A percentile compares a stretch with the other conserved stretches of the same genome.
Evolutionary conservation across 176 grass and related monocot species (phyloP).

Genomic region (Cenchrus purpureus): DNA sequence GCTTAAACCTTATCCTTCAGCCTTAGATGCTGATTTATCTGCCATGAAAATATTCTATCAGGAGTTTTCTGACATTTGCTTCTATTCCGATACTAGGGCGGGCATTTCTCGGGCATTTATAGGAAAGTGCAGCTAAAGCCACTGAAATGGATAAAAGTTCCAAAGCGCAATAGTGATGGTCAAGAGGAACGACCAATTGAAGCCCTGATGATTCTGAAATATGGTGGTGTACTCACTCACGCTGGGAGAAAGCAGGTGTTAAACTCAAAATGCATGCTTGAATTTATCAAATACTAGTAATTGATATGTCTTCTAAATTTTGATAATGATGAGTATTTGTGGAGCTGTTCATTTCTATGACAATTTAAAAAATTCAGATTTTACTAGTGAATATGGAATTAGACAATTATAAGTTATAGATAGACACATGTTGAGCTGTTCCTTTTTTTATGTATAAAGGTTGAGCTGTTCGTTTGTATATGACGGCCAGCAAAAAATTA

Average conservation of each 20-base stretch:
- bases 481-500: constrained; percentile 13
- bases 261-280: background rate
- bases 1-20: constrained; percentile 6
- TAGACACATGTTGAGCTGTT: background rate
- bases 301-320: constrained; percentile 22
- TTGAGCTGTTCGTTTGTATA: background rate
- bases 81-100: constrained; percentile 55
- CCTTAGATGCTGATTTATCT: constrained; percentile 14
- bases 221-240: constrained; percentile 98
- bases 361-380: constrained; percentile 21
- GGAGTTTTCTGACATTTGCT: constrained; percentile 20
- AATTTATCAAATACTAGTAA: background rate
- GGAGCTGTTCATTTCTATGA: constrained; percentile 27
- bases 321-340: constrained; percentile 7
- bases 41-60: constrained; percentile 1
- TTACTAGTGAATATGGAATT: background rate
- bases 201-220: constrained; percentile 99
- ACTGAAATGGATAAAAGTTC: constrained; percentile 93
- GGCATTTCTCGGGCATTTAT: constrained; percentile 99
- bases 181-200: constrained; percentile 86
- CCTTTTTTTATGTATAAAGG: background rate
- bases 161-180: constrained; percentile 63
- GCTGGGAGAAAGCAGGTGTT: constrained; percentile 96
- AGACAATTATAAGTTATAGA: background rate
- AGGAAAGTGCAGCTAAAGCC: constrained; percentile 98